These are phyloP conservation scores for Tanacetum coccineum DNA, from an alignment of 129 eudicot genomes.

Conservation along the genomic window DNA sequence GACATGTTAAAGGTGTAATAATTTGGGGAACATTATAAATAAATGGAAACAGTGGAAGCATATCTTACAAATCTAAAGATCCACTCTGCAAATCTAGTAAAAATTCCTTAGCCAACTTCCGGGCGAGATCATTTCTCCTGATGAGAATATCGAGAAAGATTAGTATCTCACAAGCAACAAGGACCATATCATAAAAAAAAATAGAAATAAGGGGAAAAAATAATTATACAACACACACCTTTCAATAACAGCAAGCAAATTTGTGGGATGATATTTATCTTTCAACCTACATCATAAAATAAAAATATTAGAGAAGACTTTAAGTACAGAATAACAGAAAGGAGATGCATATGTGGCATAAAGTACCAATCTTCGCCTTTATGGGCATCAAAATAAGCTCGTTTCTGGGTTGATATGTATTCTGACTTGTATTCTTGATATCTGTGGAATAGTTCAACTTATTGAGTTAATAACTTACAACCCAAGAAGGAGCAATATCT, in stretches of 20 bases:
- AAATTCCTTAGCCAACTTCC: constrained; percentile 85
- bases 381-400: constrained; percentile 87
- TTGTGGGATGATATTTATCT: constrained; percentile 96
- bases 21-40: background rate
- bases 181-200: background rate
- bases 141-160: constrained; percentile 2
- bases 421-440: constrained; percentile 96
- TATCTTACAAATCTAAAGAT: constrained; percentile 68
- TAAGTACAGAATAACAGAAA: background rate
- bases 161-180: background rate
- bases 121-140: constrained; percentile 90
- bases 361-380: constrained; percentile 90
- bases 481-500: too few species aligned
- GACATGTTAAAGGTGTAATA: constrained; percentile 16
- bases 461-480: too few species aligned
- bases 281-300: constrained; percentile 63
- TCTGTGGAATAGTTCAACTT: constrained; percentile 32
- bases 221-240: constrained; percentile 39
- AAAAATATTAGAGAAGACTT: constrained; percentile 13
- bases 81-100: constrained; percentile 84
- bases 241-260: constrained; percentile 77
- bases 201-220: too few species aligned
- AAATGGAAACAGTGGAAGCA: constrained; percentile 5
- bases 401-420: constrained; percentile 88
- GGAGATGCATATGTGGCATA: constrained; percentile 1